Percentiles rank a stretch among this genome's conserved stretches.
These are phyloP conservation scores for Exophiala aquamarina DNA, from an alignment of 2,329 filamentous ascomycete genomes.

Conservation along the genomic window DNA sequence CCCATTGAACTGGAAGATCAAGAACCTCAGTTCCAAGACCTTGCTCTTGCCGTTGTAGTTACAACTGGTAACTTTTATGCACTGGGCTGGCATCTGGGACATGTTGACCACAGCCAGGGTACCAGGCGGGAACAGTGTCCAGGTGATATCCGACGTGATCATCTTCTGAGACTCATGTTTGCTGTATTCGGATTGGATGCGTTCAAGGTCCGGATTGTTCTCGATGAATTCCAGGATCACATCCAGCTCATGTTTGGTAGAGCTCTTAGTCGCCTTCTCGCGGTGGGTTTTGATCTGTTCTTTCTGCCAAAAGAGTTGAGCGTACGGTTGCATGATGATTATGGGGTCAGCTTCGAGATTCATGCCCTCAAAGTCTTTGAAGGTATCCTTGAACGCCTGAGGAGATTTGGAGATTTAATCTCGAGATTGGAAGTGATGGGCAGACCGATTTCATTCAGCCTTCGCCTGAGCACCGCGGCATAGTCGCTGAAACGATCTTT, in stretches of 20 bases:
- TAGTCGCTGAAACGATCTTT: constrained; percentile 3
- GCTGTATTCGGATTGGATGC: too few species aligned
- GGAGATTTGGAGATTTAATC: constrained; percentile 3
- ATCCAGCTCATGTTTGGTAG: background rate
- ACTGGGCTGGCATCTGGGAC: too few species aligned
- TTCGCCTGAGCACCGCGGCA: background rate
- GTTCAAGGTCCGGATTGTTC: background rate
- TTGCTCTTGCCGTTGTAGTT: background rate
- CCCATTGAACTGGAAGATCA: constrained; percentile 2
- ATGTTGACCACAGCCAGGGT: background rate
- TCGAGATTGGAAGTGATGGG: background rate
- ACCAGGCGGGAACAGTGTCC: constrained; percentile 1
- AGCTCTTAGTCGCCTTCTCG: background rate
- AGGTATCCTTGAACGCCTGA: constrained; percentile 1
- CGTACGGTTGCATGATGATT: constrained; percentile 9
- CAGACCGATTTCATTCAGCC: background rate
- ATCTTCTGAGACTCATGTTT: too few species aligned
- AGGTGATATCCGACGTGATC: constrained; percentile 1
- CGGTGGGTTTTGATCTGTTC: constrained; percentile 1
- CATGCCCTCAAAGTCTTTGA: background rate
- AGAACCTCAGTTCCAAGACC: background rate
- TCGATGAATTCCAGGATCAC: background rate
- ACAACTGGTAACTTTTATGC: too few species aligned
- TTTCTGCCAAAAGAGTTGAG: constrained; percentile 6
- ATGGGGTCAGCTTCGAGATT: constrained; percentile 10